Base-by-base conservation (phyloP, 495 filamentous ascomycete species). In the Massariosphaeria phaeospora region DNA sequence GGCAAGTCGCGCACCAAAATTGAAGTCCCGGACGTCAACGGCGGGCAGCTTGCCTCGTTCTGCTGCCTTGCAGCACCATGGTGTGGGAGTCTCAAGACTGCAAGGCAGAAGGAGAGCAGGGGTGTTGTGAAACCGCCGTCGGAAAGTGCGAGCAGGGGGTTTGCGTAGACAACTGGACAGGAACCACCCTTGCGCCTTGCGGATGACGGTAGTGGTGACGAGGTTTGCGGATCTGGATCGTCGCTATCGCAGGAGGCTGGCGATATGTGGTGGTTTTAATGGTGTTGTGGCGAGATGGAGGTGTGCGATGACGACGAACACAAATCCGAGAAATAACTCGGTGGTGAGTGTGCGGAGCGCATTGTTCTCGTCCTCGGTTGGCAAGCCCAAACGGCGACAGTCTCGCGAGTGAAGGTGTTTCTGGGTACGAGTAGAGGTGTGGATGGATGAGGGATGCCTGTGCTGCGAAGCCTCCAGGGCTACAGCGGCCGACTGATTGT, bases 371-470 rank as follows among this genome's bases (percentile, higher is more conserved):
- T n/a, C 15, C 39, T 52, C 1, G 20, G 47, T 30, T 20, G 46
- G 44, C 31, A 39, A 49, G 56, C 38, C 56, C 39, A 59, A 59
- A 59, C 56, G 35, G 48, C 26, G 24, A 42, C 18, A 39, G 56
- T 59, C 56, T 59, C 56, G 56, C 56, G 54, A 59, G 55, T 42
- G 44, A 61, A 55, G 51, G 24, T 43, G 30, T 36, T 31, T 12
- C 31, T 34, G n/a, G 20, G 38, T 44, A 38, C 25, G 5, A 33
- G 10, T 24, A 21, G 41, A 26, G 41, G 35, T n/a, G 35, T 43
- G 38, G 36, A 24, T n/a, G 42, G 42, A 25, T 31, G 42, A 17
- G n/a, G n/a, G n/a, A n/a, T n/a, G n/a, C n/a, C n/a, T n/a, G n/a
- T n/a, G n/a, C n/a, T n/a, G n/a, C n/a, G n/a, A n/a, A n/a, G n/a